Conservation (phyloP, 805 yeast species). For the Tetrapisispora nanseiensis region DNA sequence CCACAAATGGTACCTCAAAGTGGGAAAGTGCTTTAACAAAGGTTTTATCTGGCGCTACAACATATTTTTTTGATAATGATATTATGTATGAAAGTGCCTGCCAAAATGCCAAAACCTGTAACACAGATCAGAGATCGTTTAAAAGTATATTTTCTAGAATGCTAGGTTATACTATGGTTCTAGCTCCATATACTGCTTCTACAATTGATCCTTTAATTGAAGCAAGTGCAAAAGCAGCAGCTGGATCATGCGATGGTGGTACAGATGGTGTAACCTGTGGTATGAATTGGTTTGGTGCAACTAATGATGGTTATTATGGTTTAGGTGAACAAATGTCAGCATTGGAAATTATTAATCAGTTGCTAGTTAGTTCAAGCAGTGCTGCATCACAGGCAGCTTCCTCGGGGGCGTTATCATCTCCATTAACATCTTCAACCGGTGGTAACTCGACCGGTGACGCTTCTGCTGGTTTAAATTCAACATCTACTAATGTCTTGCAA, state of each 20-base stretch:
- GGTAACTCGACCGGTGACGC: slow-evolving; percentile 50
- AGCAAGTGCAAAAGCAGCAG: slow-evolving; percentile 57
- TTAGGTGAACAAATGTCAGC: slow-evolving; percentile 76
- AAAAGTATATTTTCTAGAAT: slow-evolving; percentile 59
- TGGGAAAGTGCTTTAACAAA: slow-evolving; percentile 43
- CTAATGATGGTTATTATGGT: slow-evolving; percentile 60
- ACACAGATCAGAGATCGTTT: slow-evolving; percentile 70
- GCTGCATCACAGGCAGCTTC: neutral
- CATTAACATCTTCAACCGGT: slow-evolving; percentile 43
- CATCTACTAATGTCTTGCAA: slow-evolving; percentile 30
- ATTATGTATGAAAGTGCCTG: slow-evolving; percentile 59
- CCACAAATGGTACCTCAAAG: slow-evolving; percentile 38
- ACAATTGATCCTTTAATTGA: slow-evolving; percentile 34
- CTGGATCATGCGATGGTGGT: slow-evolving; percentile 65
- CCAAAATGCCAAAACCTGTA: slow-evolving; percentile 41
- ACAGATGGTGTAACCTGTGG: slow-evolving; percentile 71
- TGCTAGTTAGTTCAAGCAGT: slow-evolving; percentile 33
- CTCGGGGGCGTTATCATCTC: slow-evolving; percentile 27
- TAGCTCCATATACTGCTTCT: slow-evolving; percentile 42
- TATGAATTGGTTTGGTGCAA: slow-evolving; percentile 45
- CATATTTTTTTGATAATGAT: slow-evolving; percentile 39
- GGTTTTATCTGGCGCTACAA: slow-evolving; percentile 37
- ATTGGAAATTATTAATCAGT: slow-evolving; percentile 48
- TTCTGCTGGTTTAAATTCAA: slow-evolving; percentile 39
- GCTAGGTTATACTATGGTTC: slow-evolving; percentile 45